phyloP scores from a whole-genome alignment of 345 rosid genomes.

The Ceriops zippeliana region DNA sequence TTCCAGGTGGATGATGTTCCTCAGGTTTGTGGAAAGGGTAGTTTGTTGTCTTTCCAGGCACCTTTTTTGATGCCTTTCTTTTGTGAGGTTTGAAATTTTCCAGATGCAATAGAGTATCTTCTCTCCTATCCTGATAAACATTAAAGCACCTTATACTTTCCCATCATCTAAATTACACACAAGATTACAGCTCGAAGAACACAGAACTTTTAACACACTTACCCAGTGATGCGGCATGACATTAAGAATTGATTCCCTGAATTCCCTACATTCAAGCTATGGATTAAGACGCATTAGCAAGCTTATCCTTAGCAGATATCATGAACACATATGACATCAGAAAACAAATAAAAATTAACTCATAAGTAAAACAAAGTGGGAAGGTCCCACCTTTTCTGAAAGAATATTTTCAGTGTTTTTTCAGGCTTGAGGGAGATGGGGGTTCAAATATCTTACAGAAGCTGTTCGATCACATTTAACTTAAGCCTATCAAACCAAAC shows the following conservation, averaged over 20 bases:
- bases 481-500: too few relatives aligned
- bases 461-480: too few relatives aligned
- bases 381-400: not conserved
- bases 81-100: constrained; percentile 87
- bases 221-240: constrained; percentile 99
- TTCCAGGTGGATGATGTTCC: constrained; percentile 87
- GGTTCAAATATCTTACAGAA: too few relatives aligned
- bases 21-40: constrained; percentile 94
- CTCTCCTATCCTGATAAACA: constrained; percentile 84
- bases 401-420: not conserved
- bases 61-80: constrained; percentile 72
- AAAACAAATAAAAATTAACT: not conserved
- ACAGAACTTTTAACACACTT: constrained; percentile 25
- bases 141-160: constrained; percentile 14
- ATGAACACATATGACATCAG: not conserved
- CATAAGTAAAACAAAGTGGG: not conserved
- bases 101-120: constrained; percentile 79
- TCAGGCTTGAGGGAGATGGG: too few relatives aligned
- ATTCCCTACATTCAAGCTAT: constrained; percentile 95
- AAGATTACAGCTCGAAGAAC: not conserved
- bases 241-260: constrained; percentile 89
- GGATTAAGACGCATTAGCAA: constrained; percentile 37
- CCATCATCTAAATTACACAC: constrained; percentile 5
- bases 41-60: constrained; percentile 58
- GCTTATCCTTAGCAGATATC: constrained; percentile 19